Conservation (phyloP, 2,329 filamentous ascomycete species). For the Delphinella strobiligena region DNA sequence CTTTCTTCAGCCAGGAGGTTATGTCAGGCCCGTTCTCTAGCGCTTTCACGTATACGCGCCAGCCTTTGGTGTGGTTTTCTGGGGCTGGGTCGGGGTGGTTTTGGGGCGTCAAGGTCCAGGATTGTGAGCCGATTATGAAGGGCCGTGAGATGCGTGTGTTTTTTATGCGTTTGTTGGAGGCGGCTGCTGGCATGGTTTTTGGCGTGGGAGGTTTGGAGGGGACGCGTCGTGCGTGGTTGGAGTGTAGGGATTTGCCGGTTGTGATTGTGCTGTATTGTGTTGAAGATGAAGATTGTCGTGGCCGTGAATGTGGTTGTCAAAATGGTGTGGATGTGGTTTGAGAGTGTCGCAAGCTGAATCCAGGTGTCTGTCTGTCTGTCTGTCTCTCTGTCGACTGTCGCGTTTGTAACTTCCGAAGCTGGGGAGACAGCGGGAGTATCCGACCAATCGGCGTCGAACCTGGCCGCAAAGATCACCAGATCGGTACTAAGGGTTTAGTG, state of each 20-base stretch:
- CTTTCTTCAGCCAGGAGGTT: conserved; percentile 89
- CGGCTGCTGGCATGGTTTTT: conserved; percentile 20
- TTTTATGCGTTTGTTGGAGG: conserved; percentile 22
- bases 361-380: too few species aligned
- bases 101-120: conserved; percentile 51
- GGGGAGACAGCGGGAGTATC: too few species aligned
- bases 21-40: conserved; percentile 76
- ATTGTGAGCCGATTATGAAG: conserved; percentile 38
- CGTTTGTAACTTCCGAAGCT: too few species aligned
- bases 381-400: too few species aligned
- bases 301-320: too few species aligned
- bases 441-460: too few species aligned
- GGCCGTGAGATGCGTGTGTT: conserved; percentile 20
- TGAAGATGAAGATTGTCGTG: too few species aligned
- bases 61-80: conserved; percentile 89
- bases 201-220: not conserved
- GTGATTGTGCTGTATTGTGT: not conserved
- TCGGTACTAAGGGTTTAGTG: too few species aligned
- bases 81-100: conserved; percentile 69
- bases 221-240: not conserved
- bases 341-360: too few species aligned
- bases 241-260: not conserved
- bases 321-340: too few species aligned
- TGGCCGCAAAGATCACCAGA: too few species aligned
- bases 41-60: conserved; percentile 88